Base-by-base conservation (phyloP, 2,329 filamentous ascomycete genomes). In the Cladophialophora bantiana region DNA sequence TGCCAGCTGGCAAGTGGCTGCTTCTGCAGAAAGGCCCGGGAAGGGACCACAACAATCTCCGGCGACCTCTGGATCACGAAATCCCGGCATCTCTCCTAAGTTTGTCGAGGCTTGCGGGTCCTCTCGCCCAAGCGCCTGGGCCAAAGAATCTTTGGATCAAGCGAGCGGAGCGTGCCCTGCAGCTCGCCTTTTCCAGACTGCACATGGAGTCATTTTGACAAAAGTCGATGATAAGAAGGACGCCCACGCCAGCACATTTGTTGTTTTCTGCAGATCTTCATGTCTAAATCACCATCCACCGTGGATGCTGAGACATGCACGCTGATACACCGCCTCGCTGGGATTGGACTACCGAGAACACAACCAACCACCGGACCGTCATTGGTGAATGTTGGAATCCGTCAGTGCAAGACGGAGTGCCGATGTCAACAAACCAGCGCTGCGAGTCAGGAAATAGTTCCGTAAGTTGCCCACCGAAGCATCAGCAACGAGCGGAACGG, bases 11-110 rank as follows among this genome's bases (percentile, higher is more conserved):
- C 50, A 35, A 34, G 4, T 35, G 42, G 32, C 45, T 61, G 12
- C 42, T 61, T 15, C 38, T 59, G 56, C 10, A 36, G 40, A 38
- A 13, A 34, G 31, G 7, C 20, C 15, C 45, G 34, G 59, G 61
- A 13, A 7, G 59, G 66, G 57, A 68, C 66, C 66, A 59, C 66
- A 68, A 62, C 54, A 62, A 62, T 62, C 54, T 68, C 66, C 66
- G 65, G 61, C 3, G 26, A 50, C 45, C 18, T 15, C 26, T 50
- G 13, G 20, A 36, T 26, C 3, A 59, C 18, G 26, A 48, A 59
- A 34, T 18, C 40, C 40, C 7, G 58, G 58, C 42, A 18, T 10
- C 13, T 42, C 13, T 10, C 13, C 15, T 26, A 6, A 42, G 40
- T n/a, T 42, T 7, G 45, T 50, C 45, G 45, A 50, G 15, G 18